These are phyloP conservation scores for Hyphopichia wangnamkhiaoensis DNA, from an alignment of 1,139 yeast genomes.

Conservation along the genomic window DNA sequence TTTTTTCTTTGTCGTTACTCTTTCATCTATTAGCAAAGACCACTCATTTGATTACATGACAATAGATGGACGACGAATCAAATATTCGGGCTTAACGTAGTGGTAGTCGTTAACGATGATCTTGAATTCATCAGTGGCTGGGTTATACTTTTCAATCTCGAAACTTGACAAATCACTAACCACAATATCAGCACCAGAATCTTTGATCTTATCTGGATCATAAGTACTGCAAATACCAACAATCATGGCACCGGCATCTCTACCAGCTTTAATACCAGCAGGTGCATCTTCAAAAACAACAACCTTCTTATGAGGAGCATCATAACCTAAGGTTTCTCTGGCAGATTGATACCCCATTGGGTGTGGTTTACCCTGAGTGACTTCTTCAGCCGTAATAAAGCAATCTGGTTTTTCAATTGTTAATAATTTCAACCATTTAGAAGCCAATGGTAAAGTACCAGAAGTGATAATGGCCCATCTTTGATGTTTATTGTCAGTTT, in stretches of 20 bases:
- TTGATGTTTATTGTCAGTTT: constrained; percentile 15
- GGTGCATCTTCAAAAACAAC: constrained; percentile 19
- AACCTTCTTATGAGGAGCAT: constrained; percentile 15
- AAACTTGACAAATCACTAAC: constrained; percentile 14
- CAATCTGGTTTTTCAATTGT: constrained; percentile 16
- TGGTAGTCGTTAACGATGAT: constrained; percentile 13
- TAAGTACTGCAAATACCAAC: constrained; percentile 18
- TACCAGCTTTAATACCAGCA: constrained; percentile 17
- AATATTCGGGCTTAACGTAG: constrained; percentile 13
- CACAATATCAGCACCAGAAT: constrained; percentile 17
- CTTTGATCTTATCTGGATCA: constrained; percentile 14
- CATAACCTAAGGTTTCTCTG: constrained; percentile 15
- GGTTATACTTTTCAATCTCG: constrained; percentile 13
- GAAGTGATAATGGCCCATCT: constrained; percentile 18
- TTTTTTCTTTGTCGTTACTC: not conserved
- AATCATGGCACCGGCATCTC: constrained; percentile 16
- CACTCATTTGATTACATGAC: constrained; percentile 2
- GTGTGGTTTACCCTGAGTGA: constrained; percentile 16
- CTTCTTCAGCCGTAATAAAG: constrained; percentile 16
- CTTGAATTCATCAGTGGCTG: constrained; percentile 15
- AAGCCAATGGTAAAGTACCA: constrained; percentile 17
- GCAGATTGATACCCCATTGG: constrained; percentile 16
- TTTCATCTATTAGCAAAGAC: not conserved
- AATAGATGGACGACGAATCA: constrained; percentile 9
- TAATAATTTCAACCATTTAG: constrained; percentile 16